phyloP scores from a whole-genome alignment of 352 stramenopile genomes.

The Phytopythium helicoides region DNA sequence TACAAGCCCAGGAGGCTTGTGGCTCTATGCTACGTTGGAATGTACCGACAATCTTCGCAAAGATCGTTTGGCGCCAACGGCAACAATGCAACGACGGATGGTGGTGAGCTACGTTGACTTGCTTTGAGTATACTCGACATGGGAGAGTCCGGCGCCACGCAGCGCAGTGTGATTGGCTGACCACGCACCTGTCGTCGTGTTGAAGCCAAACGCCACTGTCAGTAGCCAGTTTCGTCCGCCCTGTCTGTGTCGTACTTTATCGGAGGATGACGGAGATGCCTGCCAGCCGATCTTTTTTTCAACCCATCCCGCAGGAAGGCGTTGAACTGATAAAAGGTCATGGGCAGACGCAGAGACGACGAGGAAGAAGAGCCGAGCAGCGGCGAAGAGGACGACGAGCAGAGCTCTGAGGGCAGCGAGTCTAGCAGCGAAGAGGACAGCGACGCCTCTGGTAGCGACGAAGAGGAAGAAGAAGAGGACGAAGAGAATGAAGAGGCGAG shows the following conservation, averaged over 20 bases:
- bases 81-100: conserved; percentile 1
- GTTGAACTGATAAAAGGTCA: no score
- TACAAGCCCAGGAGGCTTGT: no score
- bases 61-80: no score
- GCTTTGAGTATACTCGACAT: conserved; percentile 4
- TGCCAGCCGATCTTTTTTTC: conserved; percentile 4
- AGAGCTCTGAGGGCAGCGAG: conserved; percentile 7
- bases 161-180: no score
- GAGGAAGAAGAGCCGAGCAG: conserved; percentile 1
- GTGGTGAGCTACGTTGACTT: neutral
- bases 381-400: conserved; percentile 20
- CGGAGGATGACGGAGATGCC: neutral
- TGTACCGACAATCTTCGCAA: conserved; percentile 1
- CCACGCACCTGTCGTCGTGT: no score
- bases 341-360: neutral
- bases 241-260: neutral
- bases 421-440: conserved; percentile 2
- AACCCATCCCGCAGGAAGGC: neutral
- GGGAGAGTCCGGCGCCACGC: no score
- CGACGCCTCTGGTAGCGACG: conserved; percentile 11
- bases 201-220: no score
- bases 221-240: no score
- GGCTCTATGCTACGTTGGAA: no score
- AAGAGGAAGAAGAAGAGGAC: conserved; percentile 12
- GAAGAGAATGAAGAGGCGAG: conserved; percentile 6